These are phyloP conservation scores for Silene uniflora DNA, from an alignment of 148 eudicot genomes.

Conservation along the genomic window DNA sequence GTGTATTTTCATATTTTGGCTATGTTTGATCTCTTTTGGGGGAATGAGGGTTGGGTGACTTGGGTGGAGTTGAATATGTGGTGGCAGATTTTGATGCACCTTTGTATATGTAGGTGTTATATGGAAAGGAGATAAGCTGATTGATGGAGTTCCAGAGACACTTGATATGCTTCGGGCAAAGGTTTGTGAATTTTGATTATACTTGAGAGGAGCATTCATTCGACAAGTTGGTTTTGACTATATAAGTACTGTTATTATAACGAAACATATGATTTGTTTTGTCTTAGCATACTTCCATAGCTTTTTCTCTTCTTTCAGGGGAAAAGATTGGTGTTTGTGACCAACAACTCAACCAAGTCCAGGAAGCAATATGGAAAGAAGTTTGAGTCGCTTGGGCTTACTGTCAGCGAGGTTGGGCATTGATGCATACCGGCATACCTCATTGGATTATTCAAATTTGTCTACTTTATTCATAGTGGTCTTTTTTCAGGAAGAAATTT, in stretches of 20 bases:
- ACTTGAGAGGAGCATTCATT: not conserved
- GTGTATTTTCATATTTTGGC: not conserved
- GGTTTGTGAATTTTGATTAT: slow-evolving; percentile 38
- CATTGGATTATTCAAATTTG: slow-evolving; percentile 5
- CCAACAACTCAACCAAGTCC: slow-evolving; percentile 98
- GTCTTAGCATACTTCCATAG: not conserved
- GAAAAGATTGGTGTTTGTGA: slow-evolving; percentile 88
- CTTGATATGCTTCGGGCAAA: slow-evolving; percentile 82
- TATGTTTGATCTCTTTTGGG: not conserved
- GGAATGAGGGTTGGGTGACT: not conserved
- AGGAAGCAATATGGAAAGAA: slow-evolving; percentile 96
- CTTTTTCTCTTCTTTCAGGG: slow-evolving; percentile 51
- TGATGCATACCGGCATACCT: slow-evolving; percentile 2
- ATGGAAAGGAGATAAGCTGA: slow-evolving; percentile 95
- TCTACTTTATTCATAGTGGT: slow-evolving; percentile 17
- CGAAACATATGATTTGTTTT: not conserved
- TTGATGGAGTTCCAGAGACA: slow-evolving; percentile 92
- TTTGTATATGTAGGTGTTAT: slow-evolving; percentile 64
- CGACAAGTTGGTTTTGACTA: not conserved
- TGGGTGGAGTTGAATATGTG: not conserved
- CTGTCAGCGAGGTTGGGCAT: slow-evolving; percentile 68
- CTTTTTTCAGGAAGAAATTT: slow-evolving; percentile 86
- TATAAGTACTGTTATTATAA: not conserved
- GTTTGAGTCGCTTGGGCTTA: slow-evolving; percentile 90
- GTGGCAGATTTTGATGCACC: slow-evolving; percentile 5